phyloP scores from a whole-genome alignment of 2,329 filamentous ascomycete genomes.

The Atkinsonella texensis region DNA sequence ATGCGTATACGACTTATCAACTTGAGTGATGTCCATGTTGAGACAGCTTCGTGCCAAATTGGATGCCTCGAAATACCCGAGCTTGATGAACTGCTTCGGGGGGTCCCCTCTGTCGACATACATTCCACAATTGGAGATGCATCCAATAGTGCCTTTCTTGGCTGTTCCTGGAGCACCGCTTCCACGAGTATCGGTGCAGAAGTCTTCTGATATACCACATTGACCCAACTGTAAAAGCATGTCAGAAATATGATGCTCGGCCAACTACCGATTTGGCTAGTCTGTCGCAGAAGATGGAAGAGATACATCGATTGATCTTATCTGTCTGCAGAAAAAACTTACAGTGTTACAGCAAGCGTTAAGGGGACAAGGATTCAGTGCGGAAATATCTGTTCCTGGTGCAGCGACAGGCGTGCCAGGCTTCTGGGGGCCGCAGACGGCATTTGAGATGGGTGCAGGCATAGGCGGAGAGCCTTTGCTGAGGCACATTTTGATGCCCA shows the following conservation, averaged over 20 bases:
- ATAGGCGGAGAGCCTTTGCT: conserved; percentile 22
- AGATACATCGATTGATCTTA: no score
- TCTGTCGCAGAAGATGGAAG: no score
- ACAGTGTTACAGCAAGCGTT: conserved; percentile 19
- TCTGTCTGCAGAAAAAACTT: background rate
- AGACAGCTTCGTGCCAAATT: background rate
- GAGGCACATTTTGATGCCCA: conserved; percentile 17
- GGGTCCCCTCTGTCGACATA: conserved; percentile 11
- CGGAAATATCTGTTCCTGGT: background rate
- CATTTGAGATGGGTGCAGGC: conserved; percentile 17
- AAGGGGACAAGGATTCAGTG: conserved; percentile 18
- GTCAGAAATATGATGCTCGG: background rate
- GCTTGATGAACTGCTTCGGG: background rate
- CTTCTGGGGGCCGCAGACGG: conserved; percentile 23
- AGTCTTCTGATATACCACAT: conserved; percentile 28
- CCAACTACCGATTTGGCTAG: background rate
- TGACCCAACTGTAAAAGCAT: conserved; percentile 19
- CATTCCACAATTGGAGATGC: conserved; percentile 18
- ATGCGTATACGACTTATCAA: conserved; percentile 16
- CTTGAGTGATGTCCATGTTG: background rate
- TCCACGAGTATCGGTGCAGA: conserved; percentile 19
- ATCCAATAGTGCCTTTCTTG: conserved; percentile 12
- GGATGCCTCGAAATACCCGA: conserved; percentile 14
- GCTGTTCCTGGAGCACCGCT: conserved; percentile 10
- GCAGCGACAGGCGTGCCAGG: conserved; percentile 15